A percentile compares a stretch with the other conserved stretches of the same genome.
phyloP scores from a whole-genome alignment of 345 rosid species.

The Eucalyptus globulus region DNA sequence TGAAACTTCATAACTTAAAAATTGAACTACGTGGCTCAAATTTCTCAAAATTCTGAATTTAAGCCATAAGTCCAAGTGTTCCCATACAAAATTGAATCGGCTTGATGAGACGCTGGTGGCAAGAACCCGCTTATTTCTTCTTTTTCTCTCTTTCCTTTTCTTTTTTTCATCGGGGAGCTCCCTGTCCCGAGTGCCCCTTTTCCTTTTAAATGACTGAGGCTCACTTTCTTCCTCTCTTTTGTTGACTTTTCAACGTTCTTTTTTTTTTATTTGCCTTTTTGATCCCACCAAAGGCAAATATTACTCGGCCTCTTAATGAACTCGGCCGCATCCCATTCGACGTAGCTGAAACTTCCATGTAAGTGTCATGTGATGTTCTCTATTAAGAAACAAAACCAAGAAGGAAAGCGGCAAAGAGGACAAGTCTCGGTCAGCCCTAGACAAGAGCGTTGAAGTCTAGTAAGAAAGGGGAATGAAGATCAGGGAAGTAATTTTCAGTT shows the following conservation, averaged over 20 bases:
- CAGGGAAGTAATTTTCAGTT: background rate
- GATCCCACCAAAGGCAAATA: accelerated
- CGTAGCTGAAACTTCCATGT: background rate
- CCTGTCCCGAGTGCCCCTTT: accelerated
- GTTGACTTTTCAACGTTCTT: no score
- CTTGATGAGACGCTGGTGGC: accelerated
- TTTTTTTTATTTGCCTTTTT: no score
- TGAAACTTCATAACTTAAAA: no score
- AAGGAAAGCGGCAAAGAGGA: background rate
- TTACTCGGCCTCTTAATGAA: background rate
- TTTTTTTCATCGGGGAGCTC: accelerated
- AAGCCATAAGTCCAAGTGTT: accelerated
- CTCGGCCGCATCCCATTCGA: background rate
- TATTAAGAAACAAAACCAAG: background rate
- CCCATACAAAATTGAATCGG: accelerated
- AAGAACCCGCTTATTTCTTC: no score
- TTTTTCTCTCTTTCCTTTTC: no score
- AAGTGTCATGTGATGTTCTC: background rate
- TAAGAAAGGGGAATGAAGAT: background rate
- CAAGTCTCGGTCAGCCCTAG: background rate
- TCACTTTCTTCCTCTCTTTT: no score
- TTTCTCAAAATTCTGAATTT: accelerated
- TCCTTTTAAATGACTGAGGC: no score
- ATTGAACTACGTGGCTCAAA: accelerated
- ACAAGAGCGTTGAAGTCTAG: background rate